Conservation (phyloP, 345 rosid genomes). For the Adansonia digitata region DNA sequence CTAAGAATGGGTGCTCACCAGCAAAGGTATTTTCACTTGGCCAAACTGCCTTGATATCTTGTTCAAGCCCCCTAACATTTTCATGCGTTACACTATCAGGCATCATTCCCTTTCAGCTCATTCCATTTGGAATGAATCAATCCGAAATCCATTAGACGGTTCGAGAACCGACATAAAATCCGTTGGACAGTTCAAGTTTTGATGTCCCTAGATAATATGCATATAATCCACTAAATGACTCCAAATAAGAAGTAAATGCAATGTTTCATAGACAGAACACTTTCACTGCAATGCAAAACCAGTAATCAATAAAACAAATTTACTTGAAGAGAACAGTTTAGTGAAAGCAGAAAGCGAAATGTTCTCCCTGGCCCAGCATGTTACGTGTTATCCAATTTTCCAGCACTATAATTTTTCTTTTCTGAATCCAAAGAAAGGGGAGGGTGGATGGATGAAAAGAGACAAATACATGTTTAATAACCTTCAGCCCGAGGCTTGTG, state of each 20-base stretch:
- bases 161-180: no score
- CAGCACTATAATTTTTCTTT: neutral
- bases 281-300: neutral
- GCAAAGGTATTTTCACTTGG: no score
- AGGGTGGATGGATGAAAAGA: neutral
- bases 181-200: no score
- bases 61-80: no score
- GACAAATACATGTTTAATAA: neutral
- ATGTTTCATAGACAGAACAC: neutral
- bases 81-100: no score
- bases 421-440: neutral
- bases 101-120: no score
- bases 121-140: no score
- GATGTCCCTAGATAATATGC: no score
- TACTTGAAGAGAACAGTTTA: neutral
- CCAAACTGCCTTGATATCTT: no score
- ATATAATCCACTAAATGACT: neutral
- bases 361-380: conserved; percentile 5
- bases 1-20: no score
- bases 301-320: neutral
- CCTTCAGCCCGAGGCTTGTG: conserved; percentile 26
- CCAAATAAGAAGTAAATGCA: neutral
- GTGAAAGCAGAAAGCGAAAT: neutral
- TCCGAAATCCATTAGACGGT: no score
- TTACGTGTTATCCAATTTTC: conserved; percentile 12